A percentile compares a stretch with the other conserved stretches of the same genome.
phyloP scores from a whole-genome alignment of 179 eudicot species.

The Drosera spatulata region DNA sequence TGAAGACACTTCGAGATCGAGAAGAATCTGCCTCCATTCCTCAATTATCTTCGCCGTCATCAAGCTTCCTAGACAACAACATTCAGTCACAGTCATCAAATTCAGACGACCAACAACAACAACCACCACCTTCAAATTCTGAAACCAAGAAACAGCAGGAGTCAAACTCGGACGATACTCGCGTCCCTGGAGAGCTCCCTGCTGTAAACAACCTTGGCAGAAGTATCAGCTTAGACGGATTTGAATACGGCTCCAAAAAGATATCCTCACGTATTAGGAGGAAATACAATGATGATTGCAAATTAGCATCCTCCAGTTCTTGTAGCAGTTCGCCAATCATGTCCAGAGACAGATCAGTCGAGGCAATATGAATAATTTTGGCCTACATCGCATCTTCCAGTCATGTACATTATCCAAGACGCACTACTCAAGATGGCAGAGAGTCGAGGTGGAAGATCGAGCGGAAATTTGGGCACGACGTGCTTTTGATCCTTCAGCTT shows the following conservation, averaged over 20 bases:
- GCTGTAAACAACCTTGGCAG: conserved; percentile 10
- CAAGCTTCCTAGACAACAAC: background rate
- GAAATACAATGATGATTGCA: conserved; percentile 14
- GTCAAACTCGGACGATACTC: background rate
- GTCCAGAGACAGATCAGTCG: conserved; percentile 17
- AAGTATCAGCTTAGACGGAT: conserved; percentile 27
- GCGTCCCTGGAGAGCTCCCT: background rate
- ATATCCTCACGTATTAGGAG: conserved; percentile 22
- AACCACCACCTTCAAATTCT: too few species aligned
- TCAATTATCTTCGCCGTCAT: background rate
- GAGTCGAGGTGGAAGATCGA: too few species aligned
- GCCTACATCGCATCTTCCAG: too few species aligned
- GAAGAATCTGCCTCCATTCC: background rate
- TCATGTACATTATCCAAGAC: too few species aligned
- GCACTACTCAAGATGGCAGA: too few species aligned
- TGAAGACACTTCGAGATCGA: background rate
- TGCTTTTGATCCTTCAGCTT: too few species aligned
- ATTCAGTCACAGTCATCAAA: background rate
- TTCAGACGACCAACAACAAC: background rate
- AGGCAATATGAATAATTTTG: conserved; percentile 18
- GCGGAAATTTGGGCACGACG: too few species aligned
- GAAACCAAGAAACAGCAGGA: too few species aligned
- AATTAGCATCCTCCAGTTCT: conserved; percentile 7
- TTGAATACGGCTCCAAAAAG: conserved; percentile 27
- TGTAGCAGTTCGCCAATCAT: conserved; percentile 11